Percentiles rank a stretch among this genome's conserved stretches.
phyloP scores from a whole-genome alignment of 768 basidiomycete genomes.

The Cystobasidium tubakii region DNA sequence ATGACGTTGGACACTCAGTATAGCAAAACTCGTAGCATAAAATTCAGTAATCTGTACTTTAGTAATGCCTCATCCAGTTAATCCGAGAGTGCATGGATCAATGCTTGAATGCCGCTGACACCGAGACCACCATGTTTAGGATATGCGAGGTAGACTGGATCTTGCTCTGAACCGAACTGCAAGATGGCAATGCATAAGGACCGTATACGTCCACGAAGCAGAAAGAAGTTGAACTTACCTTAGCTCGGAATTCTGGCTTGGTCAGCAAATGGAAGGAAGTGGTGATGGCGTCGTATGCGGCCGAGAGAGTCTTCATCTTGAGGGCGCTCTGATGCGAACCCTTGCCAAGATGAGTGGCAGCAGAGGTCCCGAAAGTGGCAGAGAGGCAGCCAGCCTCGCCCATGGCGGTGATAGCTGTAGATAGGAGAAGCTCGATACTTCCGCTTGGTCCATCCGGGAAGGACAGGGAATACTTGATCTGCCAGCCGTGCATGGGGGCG shows the following conservation, averaged over 20 bases:
- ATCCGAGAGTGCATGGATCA: slow-evolving; percentile 17
- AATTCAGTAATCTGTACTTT: no score
- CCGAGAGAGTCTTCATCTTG: slow-evolving; percentile 51
- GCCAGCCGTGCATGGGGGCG: slow-evolving; percentile 51
- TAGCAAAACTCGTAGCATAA: no score
- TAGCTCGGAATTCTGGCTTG: slow-evolving; percentile 52
- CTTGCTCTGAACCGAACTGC: slow-evolving; percentile 30
- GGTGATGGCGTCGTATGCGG: slow-evolving; percentile 51
- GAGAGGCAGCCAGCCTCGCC: slow-evolving; percentile 50
- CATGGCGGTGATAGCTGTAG: slow-evolving; percentile 51
- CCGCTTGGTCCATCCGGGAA: slow-evolving; percentile 54
- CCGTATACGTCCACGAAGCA: background rate
- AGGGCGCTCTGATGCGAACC: slow-evolving; percentile 48
- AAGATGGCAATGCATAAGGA: background rate
- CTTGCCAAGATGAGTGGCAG: slow-evolving; percentile 46
- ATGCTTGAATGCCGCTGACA: slow-evolving; percentile 20
- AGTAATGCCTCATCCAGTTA: background rate
- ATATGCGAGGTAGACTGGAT: slow-evolving; percentile 25
- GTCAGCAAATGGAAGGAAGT: slow-evolving; percentile 49
- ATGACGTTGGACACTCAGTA: no score
- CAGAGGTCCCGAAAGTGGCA: slow-evolving; percentile 52
- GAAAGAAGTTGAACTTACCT: slow-evolving; percentile 44
- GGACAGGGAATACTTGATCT: slow-evolving; percentile 55
- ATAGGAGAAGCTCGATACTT: slow-evolving; percentile 52
- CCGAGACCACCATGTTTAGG: slow-evolving; percentile 32